Evolutionary conservation across 2,329 filamentous ascomycete species (phyloP), one percentile per base, ranked within the genome.

Genomic region (Alternaria conjuncta): DNA sequence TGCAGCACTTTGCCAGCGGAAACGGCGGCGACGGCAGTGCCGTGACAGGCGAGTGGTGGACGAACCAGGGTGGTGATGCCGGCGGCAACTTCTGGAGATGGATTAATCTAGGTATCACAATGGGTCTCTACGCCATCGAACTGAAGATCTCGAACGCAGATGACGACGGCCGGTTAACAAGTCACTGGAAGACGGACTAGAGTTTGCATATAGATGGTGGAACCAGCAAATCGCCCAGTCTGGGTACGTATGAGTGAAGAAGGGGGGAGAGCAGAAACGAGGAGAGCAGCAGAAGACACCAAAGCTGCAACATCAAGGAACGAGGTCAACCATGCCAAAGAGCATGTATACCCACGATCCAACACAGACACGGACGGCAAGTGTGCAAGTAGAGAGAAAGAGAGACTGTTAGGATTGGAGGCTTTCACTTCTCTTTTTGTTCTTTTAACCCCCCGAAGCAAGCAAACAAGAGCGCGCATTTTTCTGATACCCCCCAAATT

Each of bases 111-210:
- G 92, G 90, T 6, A 89, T 90, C 54, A 97, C 94, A 0, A 96
- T 98, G 91, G 87, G 87, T 7, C 82, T 98, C 15, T 99, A 99
- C 78, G 91, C 93, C 4, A 86, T 98, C 46, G 96, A 99, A 81
- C 83, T 98, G 57, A 95, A 94, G 75, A 87, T 98, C 11, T 92
- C 93, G 21, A 91, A 91, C 68, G 91, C 92, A 59, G 92, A 96
- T 74, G 87, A 92, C 53, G 92, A 97, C 72, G 86, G 87, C 30
- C 85, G 87, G 28, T 80, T 93, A 61, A 89, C 89, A 4, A 88
- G 88, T 43, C 95, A 98, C 80, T 98, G 95, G 94, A 98, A 98
- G 84, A 91, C 90, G 21, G 95, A 97, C 79, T 97, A 67, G 59
- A 61, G 5, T 23, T n/a, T 11, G 23, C 15, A 10, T 6, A 10